Evolutionary conservation across 2,329 filamentous ascomycete genomes (phyloP).

Genomic region (Trichoderma pleuroti): DNA sequence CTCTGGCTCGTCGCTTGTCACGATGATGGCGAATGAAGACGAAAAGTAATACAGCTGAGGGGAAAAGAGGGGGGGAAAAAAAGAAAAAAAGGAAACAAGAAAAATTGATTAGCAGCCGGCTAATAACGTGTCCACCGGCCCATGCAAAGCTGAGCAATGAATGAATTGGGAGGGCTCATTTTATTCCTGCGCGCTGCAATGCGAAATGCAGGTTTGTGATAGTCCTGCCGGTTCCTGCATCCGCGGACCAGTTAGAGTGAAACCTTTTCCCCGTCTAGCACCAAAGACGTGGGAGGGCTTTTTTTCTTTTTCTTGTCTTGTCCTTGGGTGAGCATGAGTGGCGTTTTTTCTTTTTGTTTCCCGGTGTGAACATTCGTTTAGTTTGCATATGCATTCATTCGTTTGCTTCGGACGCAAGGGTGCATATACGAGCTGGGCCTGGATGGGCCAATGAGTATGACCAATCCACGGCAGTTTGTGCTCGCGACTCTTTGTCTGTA

Average conservation of each 20-base stretch:
- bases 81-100: neutral
- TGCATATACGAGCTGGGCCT: slow-evolving; percentile 5
- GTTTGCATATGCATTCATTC: slow-evolving; percentile 10
- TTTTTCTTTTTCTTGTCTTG: neutral
- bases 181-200: neutral
- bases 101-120: neutral
- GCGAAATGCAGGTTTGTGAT: slow-evolving; percentile 5
- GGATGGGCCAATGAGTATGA: neutral
- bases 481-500: too few species aligned
- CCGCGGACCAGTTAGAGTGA: slow-evolving; percentile 1
- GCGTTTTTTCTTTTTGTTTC: neutral
- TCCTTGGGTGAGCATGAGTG: neutral
- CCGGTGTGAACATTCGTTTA: neutral
- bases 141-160: neutral
- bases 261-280: neutral
- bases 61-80: neutral
- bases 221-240: neutral
- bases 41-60: neutral
- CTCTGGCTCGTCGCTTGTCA: neutral
- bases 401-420: neutral
- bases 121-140: neutral
- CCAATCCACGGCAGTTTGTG: neutral
- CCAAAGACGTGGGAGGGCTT: neutral
- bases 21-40: neutral
- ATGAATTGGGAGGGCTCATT: neutral